phyloP scores from a whole-genome alignment of 768 basidiomycete genomes.

The Phaffia australis region DNA sequence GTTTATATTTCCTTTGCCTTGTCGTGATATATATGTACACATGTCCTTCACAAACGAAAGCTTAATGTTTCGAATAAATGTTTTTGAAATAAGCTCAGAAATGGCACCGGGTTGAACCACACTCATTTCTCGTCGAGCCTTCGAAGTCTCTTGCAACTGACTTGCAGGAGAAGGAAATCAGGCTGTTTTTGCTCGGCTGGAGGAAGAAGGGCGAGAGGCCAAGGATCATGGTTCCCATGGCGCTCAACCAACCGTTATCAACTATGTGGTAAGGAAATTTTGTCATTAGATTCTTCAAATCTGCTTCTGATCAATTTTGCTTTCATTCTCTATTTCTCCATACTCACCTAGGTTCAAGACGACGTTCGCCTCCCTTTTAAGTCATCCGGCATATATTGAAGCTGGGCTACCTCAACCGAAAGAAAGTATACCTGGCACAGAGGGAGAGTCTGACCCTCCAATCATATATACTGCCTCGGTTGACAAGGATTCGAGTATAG shows the following conservation, averaged over 20 bases:
- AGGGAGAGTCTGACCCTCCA: conserved; percentile 12
- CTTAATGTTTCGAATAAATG: not conserved
- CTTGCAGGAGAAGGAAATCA: not conserved
- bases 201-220: conserved; percentile 15
- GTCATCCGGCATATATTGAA: conserved; percentile 3
- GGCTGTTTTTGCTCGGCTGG: conserved; percentile 10
- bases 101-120: conserved; percentile 16
- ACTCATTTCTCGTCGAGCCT: not conserved
- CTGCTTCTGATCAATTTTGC: not conserved
- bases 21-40: not conserved
- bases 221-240: conserved; percentile 19
- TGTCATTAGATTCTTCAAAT: not conserved
- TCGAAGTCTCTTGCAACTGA: not conserved
- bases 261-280: conserved; percentile 8
- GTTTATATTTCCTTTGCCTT: not conserved
- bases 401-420: not conserved
- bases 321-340: not conserved
- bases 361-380: conserved; percentile 14
- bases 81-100: conserved; percentile 18
- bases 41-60: not conserved
- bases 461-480: conserved; percentile 24
- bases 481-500: conserved; percentile 23
- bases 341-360: conserved; percentile 9
- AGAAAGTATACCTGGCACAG: not conserved
- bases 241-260: conserved; percentile 10